Percentiles rank a stretch among this genome's conserved stretches.
phyloP scores from a whole-genome alignment of 768 basidiomycete genomes.

The Tricholoma saponaceum region DNA sequence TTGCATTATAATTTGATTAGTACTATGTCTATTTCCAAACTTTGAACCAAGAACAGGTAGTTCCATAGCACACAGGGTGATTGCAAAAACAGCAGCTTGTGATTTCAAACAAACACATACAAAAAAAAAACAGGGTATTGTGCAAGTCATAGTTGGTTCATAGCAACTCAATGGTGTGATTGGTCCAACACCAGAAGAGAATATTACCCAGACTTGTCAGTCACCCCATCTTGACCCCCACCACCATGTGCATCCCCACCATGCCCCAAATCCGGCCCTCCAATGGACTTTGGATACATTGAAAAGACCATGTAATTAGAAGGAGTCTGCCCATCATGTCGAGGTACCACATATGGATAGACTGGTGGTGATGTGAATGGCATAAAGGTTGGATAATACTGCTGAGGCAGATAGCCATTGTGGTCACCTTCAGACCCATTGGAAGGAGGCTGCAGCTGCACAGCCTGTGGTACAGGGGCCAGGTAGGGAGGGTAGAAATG shows the following conservation, averaged over 20 bases:
- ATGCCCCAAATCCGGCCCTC: slow-evolving; percentile 13
- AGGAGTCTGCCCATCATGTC: slow-evolving; percentile 25
- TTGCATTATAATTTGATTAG: no score
- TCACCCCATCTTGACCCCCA: slow-evolving; percentile 19
- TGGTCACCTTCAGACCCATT: slow-evolving; percentile 16
- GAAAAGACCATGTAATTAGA: slow-evolving; percentile 21
- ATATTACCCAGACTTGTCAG: slow-evolving; percentile 19
- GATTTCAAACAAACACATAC: neutral
- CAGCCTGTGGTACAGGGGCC: slow-evolving; percentile 13
- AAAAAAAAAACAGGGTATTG: slow-evolving; percentile 4
- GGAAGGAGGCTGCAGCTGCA: slow-evolving; percentile 8
- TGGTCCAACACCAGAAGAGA: slow-evolving; percentile 3
- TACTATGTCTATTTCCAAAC: no score
- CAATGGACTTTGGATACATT: slow-evolving; percentile 18
- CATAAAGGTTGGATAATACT: slow-evolving; percentile 19
- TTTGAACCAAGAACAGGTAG: no score
- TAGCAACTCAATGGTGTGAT: slow-evolving; percentile 2
- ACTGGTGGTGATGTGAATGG: slow-evolving; percentile 16
- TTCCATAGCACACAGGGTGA: neutral
- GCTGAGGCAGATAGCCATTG: slow-evolving; percentile 16
- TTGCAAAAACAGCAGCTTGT: neutral
- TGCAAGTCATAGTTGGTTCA: slow-evolving; percentile 14
- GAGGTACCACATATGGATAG: slow-evolving; percentile 22
- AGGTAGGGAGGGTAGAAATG: slow-evolving; percentile 40
- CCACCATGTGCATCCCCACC: slow-evolving; percentile 14